Evolutionary conservation across 2,329 filamentous ascomycete species (phyloP).

Genomic region (Cadophora luteo-olivacea): DNA sequence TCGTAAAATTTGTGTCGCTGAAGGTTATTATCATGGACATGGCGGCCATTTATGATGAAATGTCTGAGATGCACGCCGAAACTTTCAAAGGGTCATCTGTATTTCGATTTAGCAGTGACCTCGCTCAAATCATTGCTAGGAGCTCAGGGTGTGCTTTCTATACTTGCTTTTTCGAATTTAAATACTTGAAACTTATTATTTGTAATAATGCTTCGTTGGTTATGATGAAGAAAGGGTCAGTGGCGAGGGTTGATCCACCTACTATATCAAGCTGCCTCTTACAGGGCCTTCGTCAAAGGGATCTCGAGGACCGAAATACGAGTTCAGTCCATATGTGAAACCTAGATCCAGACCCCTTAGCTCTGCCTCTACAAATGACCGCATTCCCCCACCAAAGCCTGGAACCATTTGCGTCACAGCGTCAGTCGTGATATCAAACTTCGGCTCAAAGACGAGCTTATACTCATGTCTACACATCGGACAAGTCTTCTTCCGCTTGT

Average conservation of each 20-base stretch:
- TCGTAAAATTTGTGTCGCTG: not conserved
- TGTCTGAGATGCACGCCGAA: not conserved
- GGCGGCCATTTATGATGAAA: too few species aligned
- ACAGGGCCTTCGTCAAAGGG: not conserved
- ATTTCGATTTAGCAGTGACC: not conserved
- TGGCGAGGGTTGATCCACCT: not conserved
- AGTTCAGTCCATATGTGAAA: not conserved
- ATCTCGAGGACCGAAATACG: not conserved
- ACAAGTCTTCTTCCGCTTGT: not conserved
- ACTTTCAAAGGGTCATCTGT: not conserved
- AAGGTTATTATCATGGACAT: not conserved
- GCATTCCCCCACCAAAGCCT: not conserved
- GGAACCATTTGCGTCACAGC: not conserved
- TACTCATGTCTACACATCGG: not conserved
- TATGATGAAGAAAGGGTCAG: too few species aligned
- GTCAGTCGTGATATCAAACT: not conserved
- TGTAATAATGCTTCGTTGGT: too few species aligned
- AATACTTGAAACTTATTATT: not conserved
- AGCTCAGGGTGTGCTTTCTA: not conserved
- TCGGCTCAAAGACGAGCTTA: not conserved
- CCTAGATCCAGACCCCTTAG: too few species aligned
- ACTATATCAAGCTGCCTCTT: not conserved
- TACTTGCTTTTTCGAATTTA: not conserved
- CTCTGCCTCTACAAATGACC: too few species aligned
- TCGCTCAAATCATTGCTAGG: not conserved